Evolutionary conservation across 352 stramenopile species (phyloP), one percentile per base, ranked within the genome.

Genomic region (Thalassiosira mediterranea): DNA sequence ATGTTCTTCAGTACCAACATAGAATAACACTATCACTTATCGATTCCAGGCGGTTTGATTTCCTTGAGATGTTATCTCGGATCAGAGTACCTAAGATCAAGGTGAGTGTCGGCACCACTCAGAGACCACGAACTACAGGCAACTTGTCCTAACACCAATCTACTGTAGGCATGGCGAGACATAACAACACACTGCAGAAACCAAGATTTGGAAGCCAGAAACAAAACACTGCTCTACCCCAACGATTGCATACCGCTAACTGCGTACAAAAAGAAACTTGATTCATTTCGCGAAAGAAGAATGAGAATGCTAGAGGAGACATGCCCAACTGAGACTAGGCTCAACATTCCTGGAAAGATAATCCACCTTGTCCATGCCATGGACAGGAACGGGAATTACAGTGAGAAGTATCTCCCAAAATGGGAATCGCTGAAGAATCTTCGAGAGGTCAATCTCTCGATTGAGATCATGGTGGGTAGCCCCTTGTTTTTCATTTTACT

Each of bases 31-130:
- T n/a, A n/a, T n/a, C n/a, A n/a, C n/a, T n/a, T n/a, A n/a, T n/a
- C n/a, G n/a, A n/a, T n/a, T n/a, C n/a, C n/a, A n/a, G n/a, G n/a
- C 53, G 65, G 1, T 75, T 46, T 67, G 65, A 75, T 7, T 75
- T 66, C 56, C 25, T 75, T 4, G 53, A 67, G 32, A 29, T 61
- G n/a, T 28, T 75, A 15, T 29, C 65, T 17, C 54, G 65, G 31
- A 32, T 75, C 7, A 66, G 59, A 19, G 44, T 75, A 34, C 42
- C 67, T 40, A 76, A 76, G 32, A 70, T 70, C n/a, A n/a, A n/a
- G n/a, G n/a, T n/a, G n/a, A n/a, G n/a, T n/a, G n/a, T n/a, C n/a
- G 32, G 29, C 37, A 42, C 53, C 46, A 21, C 67, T 53, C 47
- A 52, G 32, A 29, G 65, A 75, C 53, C n/a, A n/a, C n/a, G n/a